Conservation (phyloP, 331 rosid species). For the Cydonia oblonga region DNA sequence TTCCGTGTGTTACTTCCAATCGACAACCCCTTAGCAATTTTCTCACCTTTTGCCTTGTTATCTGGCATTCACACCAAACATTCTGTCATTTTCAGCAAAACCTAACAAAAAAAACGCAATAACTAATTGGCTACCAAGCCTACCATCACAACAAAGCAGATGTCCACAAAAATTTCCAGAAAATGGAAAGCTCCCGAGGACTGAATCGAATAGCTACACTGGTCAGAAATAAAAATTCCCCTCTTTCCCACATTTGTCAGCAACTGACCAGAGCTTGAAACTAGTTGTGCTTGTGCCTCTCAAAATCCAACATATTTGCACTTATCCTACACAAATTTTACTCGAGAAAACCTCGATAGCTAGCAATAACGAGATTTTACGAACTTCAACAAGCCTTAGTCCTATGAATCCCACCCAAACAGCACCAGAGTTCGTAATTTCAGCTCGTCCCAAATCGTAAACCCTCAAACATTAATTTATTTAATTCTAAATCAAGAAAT, state of each 20-base stretch:
- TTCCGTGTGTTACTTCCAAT: slow-evolving; percentile 37
- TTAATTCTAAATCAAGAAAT: background rate
- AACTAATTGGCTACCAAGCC: background rate
- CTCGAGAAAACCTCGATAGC: background rate
- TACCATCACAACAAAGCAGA: background rate
- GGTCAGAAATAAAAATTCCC: background rate
- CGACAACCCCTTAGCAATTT: slow-evolving; percentile 21
- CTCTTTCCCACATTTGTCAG: background rate
- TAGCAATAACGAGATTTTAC: background rate
- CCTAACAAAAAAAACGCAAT: background rate
- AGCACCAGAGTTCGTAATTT: background rate
- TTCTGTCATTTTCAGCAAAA: slow-evolving; percentile 1
- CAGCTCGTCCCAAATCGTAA: background rate
- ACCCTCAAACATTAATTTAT: background rate
- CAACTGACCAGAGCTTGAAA: background rate
- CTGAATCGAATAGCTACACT: background rate
- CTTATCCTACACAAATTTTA: background rate
- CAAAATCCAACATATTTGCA: background rate
- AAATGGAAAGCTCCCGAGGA: background rate
- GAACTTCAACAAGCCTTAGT: background rate
- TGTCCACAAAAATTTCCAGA: background rate
- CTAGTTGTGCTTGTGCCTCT: background rate
- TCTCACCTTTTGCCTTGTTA: slow-evolving; percentile 21
- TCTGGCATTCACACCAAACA: slow-evolving; percentile 27
- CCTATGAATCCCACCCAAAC: background rate